Base-by-base conservation (phyloP, 2,329 filamentous ascomycete species). In the Hypoxylon sp. region DNA sequence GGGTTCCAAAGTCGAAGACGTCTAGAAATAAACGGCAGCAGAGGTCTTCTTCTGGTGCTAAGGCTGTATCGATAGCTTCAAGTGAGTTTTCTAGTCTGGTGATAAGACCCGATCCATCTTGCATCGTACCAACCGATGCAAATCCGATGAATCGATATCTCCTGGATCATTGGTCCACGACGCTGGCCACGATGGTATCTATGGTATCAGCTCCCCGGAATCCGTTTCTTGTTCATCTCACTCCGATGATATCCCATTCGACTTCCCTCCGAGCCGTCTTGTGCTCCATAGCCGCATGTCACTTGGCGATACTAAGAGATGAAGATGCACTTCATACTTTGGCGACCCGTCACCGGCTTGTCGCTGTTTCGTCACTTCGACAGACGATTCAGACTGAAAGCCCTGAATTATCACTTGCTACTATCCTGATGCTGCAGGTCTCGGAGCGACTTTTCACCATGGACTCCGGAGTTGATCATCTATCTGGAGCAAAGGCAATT, bases 181-280 rank as follows among this genome's bases (percentile, higher is more conserved):
- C 70, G 1, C 52, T 79, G 14, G 75, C 73, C 1, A 62, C 71
- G 11, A 63, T 76, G 5, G 72, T 79, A 25, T 77, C 75, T 5
- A 74, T 78, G 71, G 67, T 73, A 3, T 67, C 76, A 7, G 67
- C 70, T 3, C 36, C 62, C 11, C 66, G 62, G 13, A 77, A 77
- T 9, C 75, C 73, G 2, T 79, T 78, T 52, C 75, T 78, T 32
- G 28, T 73, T 9, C 73, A 78, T 25, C 69, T 79, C 28, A 78
- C 74, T 1, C 76, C 77, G 2, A 77, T 78, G 74, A 70, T 75
- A 55, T 21, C 68, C 3, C 66, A 73, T 25, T 78, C 77, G 3
- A 50, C 58, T 1, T 69, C 75, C 3, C 74, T 78, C 3, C 72
- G 73, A 19, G 74, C 70, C 25, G 74, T 75, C 41, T 53, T 79